phyloP scores from a whole-genome alignment of 2,329 filamentous ascomycete species.

The Bipolaris sorokiniana region DNA sequence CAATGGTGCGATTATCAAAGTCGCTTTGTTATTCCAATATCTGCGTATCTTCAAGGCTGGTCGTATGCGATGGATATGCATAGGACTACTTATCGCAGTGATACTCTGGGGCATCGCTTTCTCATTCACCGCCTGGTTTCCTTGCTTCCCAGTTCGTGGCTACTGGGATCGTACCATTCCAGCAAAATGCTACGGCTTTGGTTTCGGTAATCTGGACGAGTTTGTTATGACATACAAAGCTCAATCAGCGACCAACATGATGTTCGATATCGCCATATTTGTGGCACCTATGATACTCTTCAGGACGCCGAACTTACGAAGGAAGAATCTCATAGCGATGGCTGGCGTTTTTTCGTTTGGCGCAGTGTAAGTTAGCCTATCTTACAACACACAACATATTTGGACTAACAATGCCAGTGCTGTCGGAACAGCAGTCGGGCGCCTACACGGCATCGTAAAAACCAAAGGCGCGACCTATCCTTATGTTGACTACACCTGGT shows the following conservation, averaged over 20 bases:
- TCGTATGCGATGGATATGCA: slow-evolving; percentile 36
- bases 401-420: slow-evolving; percentile 32
- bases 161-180: slow-evolving; percentile 31
- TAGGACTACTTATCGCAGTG: slow-evolving; percentile 31
- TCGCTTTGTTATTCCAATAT: slow-evolving; percentile 46
- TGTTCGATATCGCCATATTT: slow-evolving; percentile 44
- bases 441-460: slow-evolving; percentile 37
- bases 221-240: slow-evolving; percentile 37
- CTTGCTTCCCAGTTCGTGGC: slow-evolving; percentile 35
- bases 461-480: slow-evolving; percentile 39
- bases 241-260: slow-evolving; percentile 44
- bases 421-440: slow-evolving; percentile 39
- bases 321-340: slow-evolving; percentile 39
- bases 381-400: too few relatives aligned
- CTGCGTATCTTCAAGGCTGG: slow-evolving; percentile 47
- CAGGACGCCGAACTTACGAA: slow-evolving; percentile 30
- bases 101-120: slow-evolving; percentile 41
- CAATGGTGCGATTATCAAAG: slow-evolving; percentile 43
- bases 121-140: slow-evolving; percentile 41
- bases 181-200: slow-evolving; percentile 41
- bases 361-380: slow-evolving; percentile 33
- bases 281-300: slow-evolving; percentile 42
- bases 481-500: slow-evolving; percentile 44
- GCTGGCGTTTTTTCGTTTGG: slow-evolving; percentile 42
- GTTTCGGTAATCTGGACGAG: slow-evolving; percentile 19